Evolutionary conservation across 2,329 filamentous ascomycete species (phyloP), one percentile per base, ranked within the genome.

Genomic region (Cyanodermella asteris): DNA sequence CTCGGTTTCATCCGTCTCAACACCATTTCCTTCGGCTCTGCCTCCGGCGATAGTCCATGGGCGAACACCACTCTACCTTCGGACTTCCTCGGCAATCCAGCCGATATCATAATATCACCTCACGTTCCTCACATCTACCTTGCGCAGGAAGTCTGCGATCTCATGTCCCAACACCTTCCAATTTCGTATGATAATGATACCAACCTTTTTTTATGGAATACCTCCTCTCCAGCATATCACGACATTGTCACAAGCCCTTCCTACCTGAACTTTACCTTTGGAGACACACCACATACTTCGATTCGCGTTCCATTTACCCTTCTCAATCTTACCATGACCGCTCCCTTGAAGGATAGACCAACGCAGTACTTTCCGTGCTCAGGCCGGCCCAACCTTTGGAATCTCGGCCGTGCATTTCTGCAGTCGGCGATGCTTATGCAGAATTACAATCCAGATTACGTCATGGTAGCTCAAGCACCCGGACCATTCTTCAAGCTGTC

Each of bases 171-270:
- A 0, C 20, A 46, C 7, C 38, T 56, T 4, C 53, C 50, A 1
- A 43, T 55, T 4, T 43, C 32, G 0, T 53, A 43, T 30, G 33
- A 52, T 19, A 23, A 38, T 2, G 30, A 31, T 5, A 37, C 53
- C 2, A 50, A 47, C 1, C 33, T 56, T 5, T 57, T 55, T 26
- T 32, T 49, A 11, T 57, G 53, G 53, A 38, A 55, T 18, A 46
- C 40, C 1, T 28, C 31, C 3, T 38, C 46, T 16, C 23, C 35
- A 4, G 13, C 26, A 10, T 43, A 37, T 25, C 9, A 13, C 2
- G 31, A 23, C 5, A 33, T 42, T 15, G 29, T 34, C 5, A 25
- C 22, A 0, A 41, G 40, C 1, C 29, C 39, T 3, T 26, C 37
- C 6, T 42, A 36, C 18, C 28, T 42, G 9, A 31, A 31, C 16